A percentile compares a stretch with the other conserved stretches of the same genome.
phyloP scores from a whole-genome alignment of 176 grass and related monocot genomes.

The Triticum dicoccoides region DNA sequence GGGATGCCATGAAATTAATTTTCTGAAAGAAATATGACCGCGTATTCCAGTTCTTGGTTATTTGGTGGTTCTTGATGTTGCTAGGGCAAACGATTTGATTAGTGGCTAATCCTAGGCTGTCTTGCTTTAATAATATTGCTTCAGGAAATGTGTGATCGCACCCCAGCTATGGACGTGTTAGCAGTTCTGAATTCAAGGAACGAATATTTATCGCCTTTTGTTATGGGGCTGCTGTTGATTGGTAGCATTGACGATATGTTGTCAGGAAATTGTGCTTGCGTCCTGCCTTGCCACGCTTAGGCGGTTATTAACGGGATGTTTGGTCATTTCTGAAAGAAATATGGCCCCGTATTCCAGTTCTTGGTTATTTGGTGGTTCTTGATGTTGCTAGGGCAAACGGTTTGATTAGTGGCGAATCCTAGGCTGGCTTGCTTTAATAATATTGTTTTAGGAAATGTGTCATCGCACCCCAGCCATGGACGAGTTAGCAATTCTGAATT shows the following conservation, averaged over 20 bases:
- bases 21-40: neutral
- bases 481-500: conserved; percentile 1
- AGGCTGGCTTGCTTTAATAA: neutral
- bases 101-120: neutral
- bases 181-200: conserved; percentile 2
- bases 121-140: neutral
- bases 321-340: neutral
- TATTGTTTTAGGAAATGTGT: neutral
- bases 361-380: conserved; percentile 17
- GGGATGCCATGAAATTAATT: neutral
- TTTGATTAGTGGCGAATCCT: neutral
- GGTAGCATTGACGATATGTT: neutral
- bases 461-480: neutral
- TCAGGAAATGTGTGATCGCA: neutral
- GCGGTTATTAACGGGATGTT: neutral
- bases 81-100: neutral
- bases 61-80: conserved; percentile 21
- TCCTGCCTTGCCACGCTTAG: neutral
- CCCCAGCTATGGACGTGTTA: neutral
- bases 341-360: neutral
- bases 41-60: neutral
- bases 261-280: neutral
- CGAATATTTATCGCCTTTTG: neutral
- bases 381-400: neutral
- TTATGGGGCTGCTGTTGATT: neutral